Percentiles rank a stretch among this genome's conserved stretches.
These are phyloP conservation scores for Mucor mucedo DNA, from an alignment of 371 early-diverging fungal genomes.

Conservation along the genomic window DNA sequence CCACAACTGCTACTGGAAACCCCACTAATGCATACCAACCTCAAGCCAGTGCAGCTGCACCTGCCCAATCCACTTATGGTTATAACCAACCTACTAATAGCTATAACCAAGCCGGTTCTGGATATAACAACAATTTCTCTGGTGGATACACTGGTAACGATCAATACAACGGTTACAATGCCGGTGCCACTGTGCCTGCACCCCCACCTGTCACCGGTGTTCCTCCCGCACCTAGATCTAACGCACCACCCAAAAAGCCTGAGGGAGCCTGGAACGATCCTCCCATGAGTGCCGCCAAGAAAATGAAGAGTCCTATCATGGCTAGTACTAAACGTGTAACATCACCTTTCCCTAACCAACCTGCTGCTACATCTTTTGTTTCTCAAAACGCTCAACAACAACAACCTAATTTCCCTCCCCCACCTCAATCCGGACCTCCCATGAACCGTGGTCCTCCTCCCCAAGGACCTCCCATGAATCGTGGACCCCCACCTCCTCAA, in stretches of 20 bases:
- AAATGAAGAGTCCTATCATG: slow-evolving; percentile 37
- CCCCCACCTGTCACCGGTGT: slow-evolving; percentile 38
- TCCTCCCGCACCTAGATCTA: slow-evolving; percentile 19
- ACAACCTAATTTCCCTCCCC: slow-evolving; percentile 28
- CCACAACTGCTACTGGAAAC: slow-evolving; percentile 22
- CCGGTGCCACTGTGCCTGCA: slow-evolving; percentile 30
- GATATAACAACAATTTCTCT: slow-evolving; percentile 5
- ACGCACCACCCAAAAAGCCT: slow-evolving; percentile 35
- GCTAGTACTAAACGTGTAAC: slow-evolving; percentile 38
- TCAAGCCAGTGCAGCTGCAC: slow-evolving; percentile 9
- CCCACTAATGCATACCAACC: slow-evolving; percentile 26
- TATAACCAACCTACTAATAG: slow-evolving; percentile 15
- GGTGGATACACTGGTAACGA: slow-evolving; percentile 7
- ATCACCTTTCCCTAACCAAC: slow-evolving; percentile 55
- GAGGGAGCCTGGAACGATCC: slow-evolving; percentile 68
- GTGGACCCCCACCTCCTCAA: slow-evolving; percentile 20
- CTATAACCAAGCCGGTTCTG: slow-evolving; percentile 7
- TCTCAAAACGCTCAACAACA: slow-evolving; percentile 25
- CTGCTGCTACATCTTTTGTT: slow-evolving; percentile 42
- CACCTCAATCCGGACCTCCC: slow-evolving; percentile 26
- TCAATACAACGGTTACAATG: slow-evolving; percentile 12
- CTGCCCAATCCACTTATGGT: slow-evolving; percentile 12
- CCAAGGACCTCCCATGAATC: slow-evolving; percentile 4
- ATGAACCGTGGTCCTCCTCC: slow-evolving; percentile 17
- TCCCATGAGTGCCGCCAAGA: slow-evolving; percentile 37